Evolutionary conservation across 2,329 filamentous ascomycete genomes (phyloP).

Genomic region (Sarocladiaceae sp.): DNA sequence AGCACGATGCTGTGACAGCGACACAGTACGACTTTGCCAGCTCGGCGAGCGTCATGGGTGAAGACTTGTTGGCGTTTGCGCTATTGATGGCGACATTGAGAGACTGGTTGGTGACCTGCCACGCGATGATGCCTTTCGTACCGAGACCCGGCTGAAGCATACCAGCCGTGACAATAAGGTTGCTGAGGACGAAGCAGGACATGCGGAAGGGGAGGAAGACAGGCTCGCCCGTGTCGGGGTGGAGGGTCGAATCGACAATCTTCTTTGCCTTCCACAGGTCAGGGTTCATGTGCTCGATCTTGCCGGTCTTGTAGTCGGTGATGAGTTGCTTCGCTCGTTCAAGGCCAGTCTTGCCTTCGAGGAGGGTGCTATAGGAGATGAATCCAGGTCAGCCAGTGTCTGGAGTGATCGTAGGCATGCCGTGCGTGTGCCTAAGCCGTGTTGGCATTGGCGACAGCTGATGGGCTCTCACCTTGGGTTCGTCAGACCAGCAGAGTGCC

Average conservation of each 20-base stretch:
- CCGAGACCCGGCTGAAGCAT: conserved; percentile 90
- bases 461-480: conserved; percentile 98
- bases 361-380: conserved; percentile 79
- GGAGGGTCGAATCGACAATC: conserved; percentile 90
- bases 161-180: conserved; percentile 88
- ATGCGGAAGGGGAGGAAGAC: conserved; percentile 95
- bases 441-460: too few relatives aligned
- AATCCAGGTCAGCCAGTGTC: too few relatives aligned
- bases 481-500: conserved; percentile 80
- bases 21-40: conserved; percentile 86
- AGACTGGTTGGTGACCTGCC: conserved; percentile 96
- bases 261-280: conserved; percentile 96
- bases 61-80: conserved; percentile 96
- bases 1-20: conserved; percentile 88
- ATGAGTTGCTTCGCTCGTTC: conserved; percentile 81
- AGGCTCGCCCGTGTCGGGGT: conserved; percentile 89
- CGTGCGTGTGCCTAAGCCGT: too few relatives aligned
- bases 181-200: conserved; percentile 91
- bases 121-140: conserved; percentile 78
- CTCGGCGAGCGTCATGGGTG: conserved; percentile 72
- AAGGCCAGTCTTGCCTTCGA: conserved; percentile 71
- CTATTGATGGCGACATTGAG: conserved; percentile 98
- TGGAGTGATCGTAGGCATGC: too few relatives aligned
- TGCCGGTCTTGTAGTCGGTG: conserved; percentile 79
- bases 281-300: conserved; percentile 72